These are phyloP conservation scores for Pythium myriotylum DNA, from an alignment of 352 stramenopile species.

Conservation along the genomic window DNA sequence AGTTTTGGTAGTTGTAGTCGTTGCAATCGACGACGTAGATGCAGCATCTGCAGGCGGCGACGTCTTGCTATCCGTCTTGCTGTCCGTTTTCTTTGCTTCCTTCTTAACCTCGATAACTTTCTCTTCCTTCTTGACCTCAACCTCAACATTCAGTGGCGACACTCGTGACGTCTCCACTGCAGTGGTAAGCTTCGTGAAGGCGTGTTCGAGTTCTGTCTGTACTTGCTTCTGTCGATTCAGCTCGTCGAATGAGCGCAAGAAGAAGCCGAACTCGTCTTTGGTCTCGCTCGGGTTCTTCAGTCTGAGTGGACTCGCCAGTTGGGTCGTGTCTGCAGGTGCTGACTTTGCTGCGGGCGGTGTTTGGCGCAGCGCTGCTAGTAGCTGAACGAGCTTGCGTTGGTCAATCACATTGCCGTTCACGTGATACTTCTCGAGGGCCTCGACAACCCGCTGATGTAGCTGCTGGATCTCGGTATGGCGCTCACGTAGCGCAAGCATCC, in stretches of 20 bases:
- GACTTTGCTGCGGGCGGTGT: conserved; percentile 18
- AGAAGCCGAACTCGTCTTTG: conserved; percentile 73
- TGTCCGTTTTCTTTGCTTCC: conserved; percentile 5
- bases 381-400: conserved; percentile 44
- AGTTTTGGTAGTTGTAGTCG: conserved; percentile 23
- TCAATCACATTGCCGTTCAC: conserved; percentile 46
- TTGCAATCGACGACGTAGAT: background rate
- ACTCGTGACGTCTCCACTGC: conserved; percentile 6
- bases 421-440: conserved; percentile 45
- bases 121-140: conserved; percentile 17
- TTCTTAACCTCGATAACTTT: conserved; percentile 13
- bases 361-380: conserved; percentile 57
- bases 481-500: conserved; percentile 30
- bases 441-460: conserved; percentile 46
- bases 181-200: conserved; percentile 34
- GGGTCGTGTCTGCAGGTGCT: background rate
- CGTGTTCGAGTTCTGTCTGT: conserved; percentile 46
- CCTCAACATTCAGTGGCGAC: conserved; percentile 25
- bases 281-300: conserved; percentile 10
- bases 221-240: conserved; percentile 56
- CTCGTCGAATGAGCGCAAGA: conserved; percentile 71
- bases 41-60: background rate
- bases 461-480: conserved; percentile 17
- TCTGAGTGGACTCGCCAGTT: conserved; percentile 21
- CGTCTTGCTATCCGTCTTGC: background rate